A percentile compares a stretch with the other conserved stretches of the same genome.
Evolutionary conservation across 2,329 filamentous ascomycete species (phyloP).

Genomic region (Aspergillus neoniger): DNA sequence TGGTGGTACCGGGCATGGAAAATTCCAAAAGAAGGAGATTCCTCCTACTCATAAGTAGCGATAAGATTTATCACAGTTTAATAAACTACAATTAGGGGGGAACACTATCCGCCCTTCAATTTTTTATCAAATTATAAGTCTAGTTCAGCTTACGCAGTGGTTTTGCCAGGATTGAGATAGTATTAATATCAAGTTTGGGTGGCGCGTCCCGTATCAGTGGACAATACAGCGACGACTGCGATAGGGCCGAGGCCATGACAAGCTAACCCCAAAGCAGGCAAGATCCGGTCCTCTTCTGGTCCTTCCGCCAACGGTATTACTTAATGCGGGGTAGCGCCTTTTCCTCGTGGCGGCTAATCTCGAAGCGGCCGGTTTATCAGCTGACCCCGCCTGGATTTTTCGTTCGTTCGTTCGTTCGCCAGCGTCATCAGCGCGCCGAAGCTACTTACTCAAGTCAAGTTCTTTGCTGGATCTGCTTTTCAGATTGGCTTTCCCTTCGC

Average conservation of each 20-base stretch:
- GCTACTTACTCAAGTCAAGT: background rate
- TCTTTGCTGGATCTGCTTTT: background rate
- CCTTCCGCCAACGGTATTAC: constrained; percentile 19
- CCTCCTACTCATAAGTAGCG: background rate
- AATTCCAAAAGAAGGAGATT: no score
- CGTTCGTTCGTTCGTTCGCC: constrained; percentile 6
- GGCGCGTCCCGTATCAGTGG: background rate
- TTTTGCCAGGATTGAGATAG: background rate
- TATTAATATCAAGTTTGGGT: background rate
- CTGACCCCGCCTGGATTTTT: constrained; percentile 26
- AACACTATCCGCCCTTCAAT: no score
- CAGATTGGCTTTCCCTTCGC: background rate
- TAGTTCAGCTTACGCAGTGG: no score
- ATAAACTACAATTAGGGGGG: no score
- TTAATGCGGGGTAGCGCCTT: constrained; percentile 24
- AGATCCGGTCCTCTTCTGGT: constrained; percentile 10
- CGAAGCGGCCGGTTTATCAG: constrained; percentile 19
- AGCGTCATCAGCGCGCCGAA: background rate
- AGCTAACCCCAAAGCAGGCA: constrained; percentile 7
- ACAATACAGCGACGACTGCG: background rate
- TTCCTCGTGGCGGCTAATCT: constrained; percentile 14
- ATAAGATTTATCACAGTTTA: background rate
- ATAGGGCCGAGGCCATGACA: background rate
- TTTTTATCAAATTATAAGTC: no score
- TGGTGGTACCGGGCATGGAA: constrained; percentile 1